Conservation (phyloP, 495 filamentous ascomycete genomes). For the Amphirosellinia nigrospora region DNA sequence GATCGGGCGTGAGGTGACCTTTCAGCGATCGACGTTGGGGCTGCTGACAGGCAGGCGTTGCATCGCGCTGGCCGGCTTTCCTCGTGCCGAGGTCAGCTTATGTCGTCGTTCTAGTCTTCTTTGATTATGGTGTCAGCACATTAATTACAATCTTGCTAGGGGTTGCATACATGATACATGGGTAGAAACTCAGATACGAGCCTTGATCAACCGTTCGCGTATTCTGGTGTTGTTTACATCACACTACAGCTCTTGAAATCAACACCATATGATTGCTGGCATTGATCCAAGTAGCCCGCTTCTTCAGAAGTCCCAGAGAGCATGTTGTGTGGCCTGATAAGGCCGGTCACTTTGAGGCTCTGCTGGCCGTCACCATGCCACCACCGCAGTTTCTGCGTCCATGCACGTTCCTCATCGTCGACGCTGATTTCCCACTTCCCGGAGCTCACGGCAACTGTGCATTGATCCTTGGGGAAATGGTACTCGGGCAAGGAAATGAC, state of each 20-base stretch:
- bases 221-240: slow-evolving; percentile 43
- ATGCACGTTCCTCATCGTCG: slow-evolving; percentile 68
- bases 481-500: slow-evolving; percentile 89
- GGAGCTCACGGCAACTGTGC: slow-evolving; percentile 73
- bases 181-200: neutral
- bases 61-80: neutral
- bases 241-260: slow-evolving; percentile 44
- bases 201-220: neutral
- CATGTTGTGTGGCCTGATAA: slow-evolving; percentile 57
- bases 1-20: neutral
- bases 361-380: slow-evolving; percentile 90
- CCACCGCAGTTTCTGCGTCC: slow-evolving; percentile 80
- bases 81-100: slow-evolving; percentile 15
- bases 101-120: neutral
- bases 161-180: neutral
- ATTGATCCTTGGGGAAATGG: slow-evolving; percentile 81
- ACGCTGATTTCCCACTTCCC: slow-evolving; percentile 88
- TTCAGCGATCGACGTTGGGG: slow-evolving; percentile 6
- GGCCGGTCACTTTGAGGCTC: slow-evolving; percentile 75
- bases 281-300: slow-evolving; percentile 55
- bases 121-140: slow-evolving; percentile 7
- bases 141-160: neutral
- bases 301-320: slow-evolving; percentile 47
- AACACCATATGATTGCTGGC: slow-evolving; percentile 45
- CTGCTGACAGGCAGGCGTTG: slow-evolving; percentile 15